Evolutionary conservation across 352 stramenopile genomes (phyloP).

Genomic region (Phytophthora idaei): DNA sequence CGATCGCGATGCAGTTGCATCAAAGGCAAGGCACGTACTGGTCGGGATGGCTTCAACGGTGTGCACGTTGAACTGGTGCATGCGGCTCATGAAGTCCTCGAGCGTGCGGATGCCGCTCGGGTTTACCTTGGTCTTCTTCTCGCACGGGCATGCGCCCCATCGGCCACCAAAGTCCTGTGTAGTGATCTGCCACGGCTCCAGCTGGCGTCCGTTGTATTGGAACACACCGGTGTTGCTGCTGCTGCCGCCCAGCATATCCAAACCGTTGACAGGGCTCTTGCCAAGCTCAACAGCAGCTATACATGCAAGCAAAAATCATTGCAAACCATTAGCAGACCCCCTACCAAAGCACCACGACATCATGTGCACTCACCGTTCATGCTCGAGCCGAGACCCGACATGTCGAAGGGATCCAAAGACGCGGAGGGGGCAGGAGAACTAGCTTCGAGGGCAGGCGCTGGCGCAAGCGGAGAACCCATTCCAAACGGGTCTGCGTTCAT

Average conservation of each 20-base stretch:
- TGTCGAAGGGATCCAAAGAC: constrained; percentile 77
- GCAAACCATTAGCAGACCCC: constrained; percentile 7
- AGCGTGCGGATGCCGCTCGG: constrained; percentile 80
- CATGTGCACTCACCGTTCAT: constrained; percentile 60
- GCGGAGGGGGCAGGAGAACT: constrained; percentile 33
- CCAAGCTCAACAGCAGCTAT: constrained; percentile 52
- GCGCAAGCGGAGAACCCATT: constrained; percentile 46
- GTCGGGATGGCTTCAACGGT: constrained; percentile 84
- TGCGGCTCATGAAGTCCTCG: constrained; percentile 82
- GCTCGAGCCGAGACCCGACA: constrained; percentile 67
- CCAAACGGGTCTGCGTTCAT: constrained; percentile 69
- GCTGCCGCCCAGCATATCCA: constrained; percentile 41
- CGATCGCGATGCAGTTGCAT: constrained; percentile 9
- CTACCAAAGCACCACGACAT: neutral
- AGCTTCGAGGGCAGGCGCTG: constrained; percentile 37
- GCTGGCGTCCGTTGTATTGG: constrained; percentile 79
- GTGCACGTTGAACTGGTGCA: constrained; percentile 82
- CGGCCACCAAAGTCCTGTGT: constrained; percentile 87
- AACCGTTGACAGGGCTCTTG: constrained; percentile 36
- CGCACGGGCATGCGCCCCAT: constrained; percentile 82
- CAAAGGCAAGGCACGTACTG: constrained; percentile 61
- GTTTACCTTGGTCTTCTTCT: constrained; percentile 88
- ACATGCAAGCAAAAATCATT: constrained; percentile 17
- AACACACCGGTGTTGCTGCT: constrained; percentile 48
- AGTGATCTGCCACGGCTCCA: constrained; percentile 88